Evolutionary conservation across 768 basidiomycete species (phyloP).

Genomic region (Tricholoma hemisulphureum): DNA sequence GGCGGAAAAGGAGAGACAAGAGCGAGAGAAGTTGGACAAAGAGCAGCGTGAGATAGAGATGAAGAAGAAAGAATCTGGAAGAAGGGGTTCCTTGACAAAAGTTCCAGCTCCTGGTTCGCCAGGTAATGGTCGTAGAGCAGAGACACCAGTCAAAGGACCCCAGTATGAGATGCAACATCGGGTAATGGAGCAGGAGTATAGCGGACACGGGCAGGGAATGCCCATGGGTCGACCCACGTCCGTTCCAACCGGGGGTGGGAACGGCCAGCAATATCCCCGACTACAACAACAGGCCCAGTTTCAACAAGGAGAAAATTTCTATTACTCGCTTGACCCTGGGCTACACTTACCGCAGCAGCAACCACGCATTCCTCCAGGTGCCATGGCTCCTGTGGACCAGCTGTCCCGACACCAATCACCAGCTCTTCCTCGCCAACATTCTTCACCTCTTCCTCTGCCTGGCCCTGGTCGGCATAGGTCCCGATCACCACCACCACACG

Average conservation of each 20-base stretch:
- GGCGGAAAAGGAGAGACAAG: slow-evolving; percentile 41
- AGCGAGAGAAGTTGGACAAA: slow-evolving; percentile 41
- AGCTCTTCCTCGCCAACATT: slow-evolving; percentile 33
- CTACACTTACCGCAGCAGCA: slow-evolving; percentile 32
- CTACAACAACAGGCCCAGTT: slow-evolving; percentile 25
- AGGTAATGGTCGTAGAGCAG: slow-evolving; percentile 63
- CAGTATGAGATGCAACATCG: slow-evolving; percentile 94
- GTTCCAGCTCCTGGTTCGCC: slow-evolving; percentile 44
- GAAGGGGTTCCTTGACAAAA: slow-evolving; percentile 68
- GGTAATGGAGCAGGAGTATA: slow-evolving; percentile 88
- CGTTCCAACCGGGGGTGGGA: slow-evolving; percentile 19
- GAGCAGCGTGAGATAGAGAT: slow-evolving; percentile 51
- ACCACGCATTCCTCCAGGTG: slow-evolving; percentile 53
- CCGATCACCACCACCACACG: slow-evolving; percentile 52
- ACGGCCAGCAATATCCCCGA: slow-evolving; percentile 33
- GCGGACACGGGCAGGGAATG: slow-evolving; percentile 39
- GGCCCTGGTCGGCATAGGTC: slow-evolving; percentile 38
- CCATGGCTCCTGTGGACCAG: slow-evolving; percentile 56
- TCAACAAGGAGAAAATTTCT: slow-evolving; percentile 32
- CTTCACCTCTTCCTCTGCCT: slow-evolving; percentile 26
- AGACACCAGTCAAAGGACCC: slow-evolving; percentile 84
- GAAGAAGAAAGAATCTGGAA: slow-evolving; percentile 55
- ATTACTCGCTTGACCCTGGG: slow-evolving; percentile 34
- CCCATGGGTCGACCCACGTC: slow-evolving; percentile 25
- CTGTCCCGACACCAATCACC: slow-evolving; percentile 27